Conservation (phyloP, 257 asterid genomes). For the Solanum chiquidenum region DNA sequence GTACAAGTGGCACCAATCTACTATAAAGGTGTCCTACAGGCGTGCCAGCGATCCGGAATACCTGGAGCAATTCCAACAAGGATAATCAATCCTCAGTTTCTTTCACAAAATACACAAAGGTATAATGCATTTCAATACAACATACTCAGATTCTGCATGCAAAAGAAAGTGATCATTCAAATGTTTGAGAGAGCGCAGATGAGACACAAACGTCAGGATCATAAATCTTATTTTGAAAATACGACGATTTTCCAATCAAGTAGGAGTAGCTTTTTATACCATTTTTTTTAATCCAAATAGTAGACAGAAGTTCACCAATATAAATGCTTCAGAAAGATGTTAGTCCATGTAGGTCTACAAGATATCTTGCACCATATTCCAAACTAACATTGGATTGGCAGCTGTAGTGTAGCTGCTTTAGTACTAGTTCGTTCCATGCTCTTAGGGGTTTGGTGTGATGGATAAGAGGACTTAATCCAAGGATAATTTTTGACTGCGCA, state of each 20-base stretch:
- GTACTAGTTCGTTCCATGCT: neutral
- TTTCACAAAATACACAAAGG: neutral
- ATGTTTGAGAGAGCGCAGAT: neutral
- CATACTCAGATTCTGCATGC: neutral
- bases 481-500: too few species aligned
- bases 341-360: neutral
- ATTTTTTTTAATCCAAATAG: neutral
- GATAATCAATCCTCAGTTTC: neutral
- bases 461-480: too few species aligned
- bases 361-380: neutral
- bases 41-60: slow-evolving; percentile 35
- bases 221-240: neutral
- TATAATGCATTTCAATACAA: neutral
- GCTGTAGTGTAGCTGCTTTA: neutral
- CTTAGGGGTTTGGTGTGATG: neutral
- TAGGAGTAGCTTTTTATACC: neutral
- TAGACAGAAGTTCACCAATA: neutral
- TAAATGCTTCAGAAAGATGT: neutral
- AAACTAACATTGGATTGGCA: neutral
- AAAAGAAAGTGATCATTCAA: neutral
- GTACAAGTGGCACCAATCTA: slow-evolving; percentile 62
- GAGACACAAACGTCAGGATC: neutral
- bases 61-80: slow-evolving; percentile 15
- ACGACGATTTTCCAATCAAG: neutral
- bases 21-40: slow-evolving; percentile 55